Evolutionary conservation across 2,329 filamentous ascomycete genomes (phyloP).

Genomic region (Tolypocladium nubicola): DNA sequence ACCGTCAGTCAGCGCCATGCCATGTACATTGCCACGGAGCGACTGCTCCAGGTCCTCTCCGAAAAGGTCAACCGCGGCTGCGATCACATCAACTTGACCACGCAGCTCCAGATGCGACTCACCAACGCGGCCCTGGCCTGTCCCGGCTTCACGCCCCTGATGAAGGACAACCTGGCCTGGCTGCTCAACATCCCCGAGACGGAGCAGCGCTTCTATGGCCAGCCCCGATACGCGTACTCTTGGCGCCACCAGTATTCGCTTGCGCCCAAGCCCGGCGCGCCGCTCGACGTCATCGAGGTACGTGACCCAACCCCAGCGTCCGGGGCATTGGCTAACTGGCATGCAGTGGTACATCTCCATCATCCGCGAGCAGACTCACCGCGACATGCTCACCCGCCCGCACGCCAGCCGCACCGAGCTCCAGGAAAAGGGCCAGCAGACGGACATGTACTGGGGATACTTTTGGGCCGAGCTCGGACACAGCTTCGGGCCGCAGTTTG

Average conservation of each 20-base stretch:
- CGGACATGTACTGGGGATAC: constrained; percentile 40
- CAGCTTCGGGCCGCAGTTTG: constrained; percentile 28
- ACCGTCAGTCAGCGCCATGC: constrained; percentile 45
- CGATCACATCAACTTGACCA: constrained; percentile 35
- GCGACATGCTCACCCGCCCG: constrained; percentile 25
- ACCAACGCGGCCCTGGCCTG: constrained; percentile 42
- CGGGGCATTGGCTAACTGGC: too few relatives aligned
- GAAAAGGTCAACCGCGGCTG: constrained; percentile 27
- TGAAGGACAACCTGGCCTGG: constrained; percentile 48
- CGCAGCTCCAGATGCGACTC: constrained; percentile 42
- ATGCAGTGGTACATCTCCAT: constrained; percentile 45
- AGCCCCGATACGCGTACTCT: constrained; percentile 34
- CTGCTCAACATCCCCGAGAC: constrained; percentile 24
- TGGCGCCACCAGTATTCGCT: constrained; percentile 46
- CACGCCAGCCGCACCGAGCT: constrained; percentile 31
- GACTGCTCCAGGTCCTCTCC: constrained; percentile 36
- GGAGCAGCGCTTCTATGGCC: constrained; percentile 28
- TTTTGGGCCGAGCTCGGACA: constrained; percentile 38
- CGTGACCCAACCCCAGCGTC: constrained; percentile 6
- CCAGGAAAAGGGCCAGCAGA: constrained; percentile 18
- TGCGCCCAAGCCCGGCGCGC: constrained; percentile 34
- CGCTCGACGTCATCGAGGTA: constrained; percentile 46
- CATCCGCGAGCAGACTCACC: constrained; percentile 41
- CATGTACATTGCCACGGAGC: constrained; percentile 38
- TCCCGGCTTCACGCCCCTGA: constrained; percentile 47